These are phyloP conservation scores for Dactylellina cionopaga DNA, from an alignment of 2,329 filamentous ascomycete species.

Conservation along the genomic window DNA sequence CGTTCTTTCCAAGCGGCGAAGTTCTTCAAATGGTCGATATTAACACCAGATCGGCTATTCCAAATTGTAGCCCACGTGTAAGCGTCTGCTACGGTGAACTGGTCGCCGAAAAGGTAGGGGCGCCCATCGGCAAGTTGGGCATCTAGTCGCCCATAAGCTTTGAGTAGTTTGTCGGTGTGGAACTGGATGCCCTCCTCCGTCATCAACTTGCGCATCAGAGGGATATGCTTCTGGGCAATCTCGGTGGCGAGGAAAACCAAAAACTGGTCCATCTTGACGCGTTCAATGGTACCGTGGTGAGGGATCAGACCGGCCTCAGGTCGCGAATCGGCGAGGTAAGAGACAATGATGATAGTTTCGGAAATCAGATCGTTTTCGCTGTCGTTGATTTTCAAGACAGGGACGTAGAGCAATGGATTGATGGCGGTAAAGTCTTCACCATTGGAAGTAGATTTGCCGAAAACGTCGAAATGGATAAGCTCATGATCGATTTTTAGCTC, in stretches of 20 bases:
- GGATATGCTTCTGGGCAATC: neutral
- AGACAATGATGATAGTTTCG: neutral
- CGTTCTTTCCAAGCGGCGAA: neutral
- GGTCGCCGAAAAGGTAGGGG: neutral
- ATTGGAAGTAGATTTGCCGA: neutral
- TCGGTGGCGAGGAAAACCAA: neutral
- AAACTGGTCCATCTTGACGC: neutral
- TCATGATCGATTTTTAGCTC: neutral
- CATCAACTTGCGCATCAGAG: conserved; percentile 1
- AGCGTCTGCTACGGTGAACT: neutral
- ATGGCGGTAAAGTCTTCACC: neutral
- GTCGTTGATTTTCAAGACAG: neutral
- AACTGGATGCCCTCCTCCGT: neutral
- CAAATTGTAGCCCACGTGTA: neutral
- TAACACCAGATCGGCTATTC: neutral
- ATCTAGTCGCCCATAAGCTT: neutral
- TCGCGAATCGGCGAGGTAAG: neutral
- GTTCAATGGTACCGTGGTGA: neutral
- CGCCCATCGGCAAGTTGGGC: neutral
- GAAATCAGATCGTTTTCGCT: neutral
- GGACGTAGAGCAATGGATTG: neutral
- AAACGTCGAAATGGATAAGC: neutral
- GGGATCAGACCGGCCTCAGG: neutral
- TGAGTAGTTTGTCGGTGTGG: neutral
- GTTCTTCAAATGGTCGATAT: neutral